These are phyloP conservation scores for Astrocystis sublimbata DNA, from an alignment of 495 filamentous ascomycete species.

Conservation along the genomic window DNA sequence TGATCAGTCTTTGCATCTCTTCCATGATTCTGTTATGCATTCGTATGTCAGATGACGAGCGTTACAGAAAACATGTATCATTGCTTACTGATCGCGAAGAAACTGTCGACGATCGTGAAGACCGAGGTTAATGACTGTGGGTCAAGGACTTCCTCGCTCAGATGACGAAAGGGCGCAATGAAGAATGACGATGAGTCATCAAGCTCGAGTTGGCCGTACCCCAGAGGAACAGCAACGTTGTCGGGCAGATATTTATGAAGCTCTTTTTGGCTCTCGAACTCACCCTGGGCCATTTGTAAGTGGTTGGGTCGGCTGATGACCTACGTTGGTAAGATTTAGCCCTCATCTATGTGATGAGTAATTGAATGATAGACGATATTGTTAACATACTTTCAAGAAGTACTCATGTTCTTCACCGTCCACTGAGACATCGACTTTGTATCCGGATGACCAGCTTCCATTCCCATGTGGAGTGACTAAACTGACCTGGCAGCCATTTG, in stretches of 20 bases:
- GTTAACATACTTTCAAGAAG: conserved; percentile 15
- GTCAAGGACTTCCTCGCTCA: conserved; percentile 32
- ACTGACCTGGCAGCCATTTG: background rate
- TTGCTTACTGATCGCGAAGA: conserved; percentile 2
- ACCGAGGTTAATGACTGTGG: conserved; percentile 20
- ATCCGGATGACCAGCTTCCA: conserved; percentile 14
- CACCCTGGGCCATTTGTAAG: conserved; percentile 22
- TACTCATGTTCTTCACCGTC: conserved; percentile 10
- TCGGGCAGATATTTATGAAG: conserved; percentile 21
- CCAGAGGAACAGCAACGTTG: conserved; percentile 18
- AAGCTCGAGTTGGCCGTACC: conserved; percentile 16
- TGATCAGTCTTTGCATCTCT: background rate
- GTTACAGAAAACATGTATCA: background rate
- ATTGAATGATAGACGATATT: background rate
- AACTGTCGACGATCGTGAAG: background rate
- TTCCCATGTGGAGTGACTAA: background rate
- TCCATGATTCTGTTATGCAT: background rate
- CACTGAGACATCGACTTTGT: conserved; percentile 7
- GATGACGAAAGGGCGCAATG: conserved; percentile 19
- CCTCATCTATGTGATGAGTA: background rate
- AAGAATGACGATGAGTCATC: conserved; percentile 18
- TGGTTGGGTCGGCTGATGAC: conserved; percentile 14
- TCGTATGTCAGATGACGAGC: background rate
- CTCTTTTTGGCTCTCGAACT: conserved; percentile 25
- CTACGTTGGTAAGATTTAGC: background rate